A percentile compares a stretch with the other conserved stretches of the same genome.
Evolutionary conservation across 2,329 filamentous ascomycete genomes (phyloP).

Genomic region (Amesomyces nigricolor): DNA sequence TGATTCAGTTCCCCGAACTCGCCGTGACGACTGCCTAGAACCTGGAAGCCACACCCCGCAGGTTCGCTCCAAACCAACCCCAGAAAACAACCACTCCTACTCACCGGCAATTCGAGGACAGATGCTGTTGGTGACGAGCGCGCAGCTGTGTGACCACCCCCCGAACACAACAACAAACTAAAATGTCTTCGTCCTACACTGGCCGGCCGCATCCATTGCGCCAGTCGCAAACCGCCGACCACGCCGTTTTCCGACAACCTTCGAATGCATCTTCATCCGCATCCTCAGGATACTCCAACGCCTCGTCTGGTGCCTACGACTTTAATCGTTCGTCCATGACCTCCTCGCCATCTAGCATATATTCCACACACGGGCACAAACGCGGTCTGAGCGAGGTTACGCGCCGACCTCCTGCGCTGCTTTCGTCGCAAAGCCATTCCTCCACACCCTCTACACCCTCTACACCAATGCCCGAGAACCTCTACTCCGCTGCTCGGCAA

Average conservation of each 20-base stretch:
- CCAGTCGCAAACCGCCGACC: conserved; percentile 50
- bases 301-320: conserved; percentile 45
- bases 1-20: neutral
- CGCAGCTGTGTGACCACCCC: conserved; percentile 20
- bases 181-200: conserved; percentile 44
- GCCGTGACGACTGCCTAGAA: conserved; percentile 5
- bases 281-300: conserved; percentile 61
- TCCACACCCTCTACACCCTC: conserved; percentile 33
- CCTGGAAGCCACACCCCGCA: conserved; percentile 9
- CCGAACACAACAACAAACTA: conserved; percentile 27
- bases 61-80: conserved; percentile 6
- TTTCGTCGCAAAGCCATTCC: conserved; percentile 36
- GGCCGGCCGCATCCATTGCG: conserved; percentile 48
- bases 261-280: conserved; percentile 67
- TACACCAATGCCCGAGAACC: conserved; percentile 49
- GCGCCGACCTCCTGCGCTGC: conserved; percentile 46
- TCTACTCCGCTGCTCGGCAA: conserved; percentile 68
- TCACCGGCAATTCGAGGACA: conserved; percentile 14
- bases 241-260: conserved; percentile 52
- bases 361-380: conserved; percentile 54
- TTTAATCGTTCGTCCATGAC: conserved; percentile 56
- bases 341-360: conserved; percentile 63
- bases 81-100: neutral
- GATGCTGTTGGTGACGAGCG: conserved; percentile 27
- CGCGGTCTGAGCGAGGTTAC: conserved; percentile 68